A percentile compares a stretch with the other conserved stretches of the same genome.
phyloP scores from a whole-genome alignment of 805 yeast species.

The Suhomyces xylopsoci region DNA sequence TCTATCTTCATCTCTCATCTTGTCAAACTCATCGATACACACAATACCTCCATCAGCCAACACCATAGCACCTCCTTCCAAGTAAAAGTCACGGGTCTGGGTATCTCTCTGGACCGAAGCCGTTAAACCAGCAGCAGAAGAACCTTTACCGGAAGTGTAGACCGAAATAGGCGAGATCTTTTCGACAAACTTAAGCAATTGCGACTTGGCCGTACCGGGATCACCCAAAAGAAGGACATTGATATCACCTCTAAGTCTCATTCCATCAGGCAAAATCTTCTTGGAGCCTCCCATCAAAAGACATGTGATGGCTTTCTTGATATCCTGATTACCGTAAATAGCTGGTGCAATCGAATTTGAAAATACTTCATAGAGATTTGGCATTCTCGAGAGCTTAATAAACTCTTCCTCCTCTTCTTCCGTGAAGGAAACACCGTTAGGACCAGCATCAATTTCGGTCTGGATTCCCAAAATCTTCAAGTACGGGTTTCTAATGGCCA shows the following conservation, averaged over 20 bases:
- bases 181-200: slow-evolving; percentile 89
- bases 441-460: slow-evolving; percentile 72
- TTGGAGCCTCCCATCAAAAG: slow-evolving; percentile 92
- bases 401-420: slow-evolving; percentile 96
- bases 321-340: slow-evolving; percentile 89
- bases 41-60: slow-evolving; percentile 99
- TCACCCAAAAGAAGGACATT: slow-evolving; percentile 92
- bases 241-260: slow-evolving; percentile 95
- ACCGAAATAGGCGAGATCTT: slow-evolving; percentile 92
- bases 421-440: slow-evolving; percentile 62
- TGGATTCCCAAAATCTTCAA: slow-evolving; percentile 83
- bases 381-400: slow-evolving; percentile 71
- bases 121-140: slow-evolving; percentile 98
- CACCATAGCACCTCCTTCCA: slow-evolving; percentile 99
- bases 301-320: slow-evolving; percentile 91
- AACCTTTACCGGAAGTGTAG: slow-evolving; percentile 98
- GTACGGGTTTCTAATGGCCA: slow-evolving; percentile 92
- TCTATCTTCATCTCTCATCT: slow-evolving; percentile 98
- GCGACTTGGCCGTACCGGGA: slow-evolving; percentile 99
- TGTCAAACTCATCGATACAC: slow-evolving; percentile 98
- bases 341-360: slow-evolving; percentile 93
- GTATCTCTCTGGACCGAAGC: slow-evolving; percentile 96
- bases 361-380: slow-evolving; percentile 82
- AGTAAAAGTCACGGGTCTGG: slow-evolving; percentile 81
- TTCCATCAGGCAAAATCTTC: slow-evolving; percentile 89